These are phyloP conservation scores for Peterozyma xylosa DNA, from an alignment of 805 yeast species.

Conservation along the genomic window DNA sequence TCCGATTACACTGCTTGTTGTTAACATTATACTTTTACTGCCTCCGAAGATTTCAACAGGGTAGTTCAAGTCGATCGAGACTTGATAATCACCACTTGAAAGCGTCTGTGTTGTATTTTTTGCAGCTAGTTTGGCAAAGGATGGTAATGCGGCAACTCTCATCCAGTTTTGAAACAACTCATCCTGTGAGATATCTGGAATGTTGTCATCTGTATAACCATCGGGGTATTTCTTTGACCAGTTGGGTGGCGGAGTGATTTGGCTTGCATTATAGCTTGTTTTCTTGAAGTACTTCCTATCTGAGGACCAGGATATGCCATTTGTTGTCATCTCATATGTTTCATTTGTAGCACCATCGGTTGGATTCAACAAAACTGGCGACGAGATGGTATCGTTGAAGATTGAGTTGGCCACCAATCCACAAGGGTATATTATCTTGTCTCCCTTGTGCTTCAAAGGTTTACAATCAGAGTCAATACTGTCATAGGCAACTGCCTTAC, in stretches of 20 bases:
- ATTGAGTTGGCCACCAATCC: conserved; percentile 90
- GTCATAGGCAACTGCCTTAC: conserved; percentile 51
- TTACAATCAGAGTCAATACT: conserved; percentile 46
- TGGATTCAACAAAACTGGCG: conserved; percentile 38
- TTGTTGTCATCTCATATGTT: conserved; percentile 34
- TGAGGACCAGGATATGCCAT: conserved; percentile 78
- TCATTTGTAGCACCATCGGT: conserved; percentile 26
- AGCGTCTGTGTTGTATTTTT: conserved; percentile 57
- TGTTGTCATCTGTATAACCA: conserved; percentile 78
- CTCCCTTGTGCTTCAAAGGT: conserved; percentile 35
- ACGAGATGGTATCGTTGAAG: conserved; percentile 80
- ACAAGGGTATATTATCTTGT: conserved; percentile 70
- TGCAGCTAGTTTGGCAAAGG: conserved; percentile 76
- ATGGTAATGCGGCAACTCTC: conserved; percentile 93
- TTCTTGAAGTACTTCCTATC: conserved; percentile 68
- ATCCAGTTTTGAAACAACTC: conserved; percentile 94
- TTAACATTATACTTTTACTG: conserved; percentile 71
- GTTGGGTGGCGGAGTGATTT: conserved; percentile 91
- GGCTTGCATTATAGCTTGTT: conserved; percentile 56
- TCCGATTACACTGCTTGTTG: conserved; percentile 80
- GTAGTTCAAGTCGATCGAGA: conserved; percentile 67
- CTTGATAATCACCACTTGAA: conserved; percentile 58
- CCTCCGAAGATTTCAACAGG: conserved; percentile 85
- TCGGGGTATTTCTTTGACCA: conserved; percentile 77
- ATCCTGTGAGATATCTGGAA: conserved; percentile 72